Evolutionary conservation across 2,329 filamentous ascomycete genomes (phyloP).

Genomic region (Hymenoscyphus salicellus): DNA sequence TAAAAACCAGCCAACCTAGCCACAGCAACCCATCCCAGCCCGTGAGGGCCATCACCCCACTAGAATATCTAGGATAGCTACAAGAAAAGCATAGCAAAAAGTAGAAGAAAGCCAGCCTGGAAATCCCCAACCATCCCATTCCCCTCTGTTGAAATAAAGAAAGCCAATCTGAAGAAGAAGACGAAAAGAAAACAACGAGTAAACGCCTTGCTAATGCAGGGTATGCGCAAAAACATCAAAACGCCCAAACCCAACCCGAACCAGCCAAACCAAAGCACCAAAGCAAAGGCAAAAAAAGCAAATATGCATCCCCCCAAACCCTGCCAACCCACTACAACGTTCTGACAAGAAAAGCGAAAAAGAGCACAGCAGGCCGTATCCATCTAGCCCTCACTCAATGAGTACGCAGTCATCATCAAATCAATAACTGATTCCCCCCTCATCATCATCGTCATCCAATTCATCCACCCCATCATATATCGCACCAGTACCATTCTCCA

Average conservation of each 20-base stretch:
- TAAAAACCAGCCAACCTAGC: not conserved
- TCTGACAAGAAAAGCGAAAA: not conserved
- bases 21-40: not conserved
- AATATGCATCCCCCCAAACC: not conserved
- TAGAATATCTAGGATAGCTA: not conserved
- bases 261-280: not conserved
- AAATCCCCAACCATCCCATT: not conserved
- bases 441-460: slow-evolving; percentile 24
- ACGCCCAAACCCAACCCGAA: slow-evolving; percentile 1
- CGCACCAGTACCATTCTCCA: slow-evolving; percentile 8
- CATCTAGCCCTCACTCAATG: not conserved
- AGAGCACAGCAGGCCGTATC: not conserved
- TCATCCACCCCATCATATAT: slow-evolving; percentile 8
- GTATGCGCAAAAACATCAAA: slow-evolving; percentile 23
- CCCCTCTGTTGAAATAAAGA: not conserved
- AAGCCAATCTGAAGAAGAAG: not conserved
- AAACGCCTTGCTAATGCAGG: slow-evolving; percentile 25
- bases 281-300: not conserved
- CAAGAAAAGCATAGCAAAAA: not conserved
- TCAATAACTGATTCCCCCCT: slow-evolving; percentile 32
- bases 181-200: not conserved
- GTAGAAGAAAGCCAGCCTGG: not conserved
- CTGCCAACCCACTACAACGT: not conserved
- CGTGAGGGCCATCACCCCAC: not conserved
- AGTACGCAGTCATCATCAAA: not conserved